Percentiles rank a stretch among this genome's conserved stretches.
Evolutionary conservation across 2,329 filamentous ascomycete genomes (phyloP).

Genomic region (Zymoseptoria tritici): DNA sequence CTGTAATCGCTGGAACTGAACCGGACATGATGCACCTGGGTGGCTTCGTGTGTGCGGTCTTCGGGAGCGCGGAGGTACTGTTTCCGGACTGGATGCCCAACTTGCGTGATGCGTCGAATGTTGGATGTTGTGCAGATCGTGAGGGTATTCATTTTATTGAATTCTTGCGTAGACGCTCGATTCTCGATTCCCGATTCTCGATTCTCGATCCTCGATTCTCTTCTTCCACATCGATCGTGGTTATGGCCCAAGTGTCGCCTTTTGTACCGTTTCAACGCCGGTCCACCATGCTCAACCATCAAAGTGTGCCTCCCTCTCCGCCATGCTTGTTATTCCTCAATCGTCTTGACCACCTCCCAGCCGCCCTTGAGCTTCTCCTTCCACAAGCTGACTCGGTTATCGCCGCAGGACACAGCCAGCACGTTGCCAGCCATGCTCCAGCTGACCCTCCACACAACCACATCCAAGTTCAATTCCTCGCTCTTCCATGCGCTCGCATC

Average conservation of each 20-base stretch:
- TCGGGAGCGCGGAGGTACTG: too few relatives aligned
- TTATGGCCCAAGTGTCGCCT: background rate
- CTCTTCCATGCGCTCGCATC: slow-evolving; percentile 66
- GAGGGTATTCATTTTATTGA: background rate
- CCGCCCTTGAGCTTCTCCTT: slow-evolving; percentile 96
- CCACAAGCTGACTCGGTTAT: slow-evolving; percentile 97
- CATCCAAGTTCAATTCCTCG: slow-evolving; percentile 81
- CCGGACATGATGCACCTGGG: too few relatives aligned
- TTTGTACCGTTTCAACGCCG: background rate
- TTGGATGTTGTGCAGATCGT: background rate
- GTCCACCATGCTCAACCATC: background rate
- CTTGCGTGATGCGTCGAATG: background rate
- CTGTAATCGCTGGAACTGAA: too few relatives aligned
- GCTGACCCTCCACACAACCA: slow-evolving; percentile 89
- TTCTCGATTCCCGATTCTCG: background rate
- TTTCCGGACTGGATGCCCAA: background rate
- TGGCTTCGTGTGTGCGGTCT: too few relatives aligned
- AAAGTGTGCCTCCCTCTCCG: background rate
- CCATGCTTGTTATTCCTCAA: slow-evolving; percentile 49
- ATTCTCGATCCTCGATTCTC: background rate
- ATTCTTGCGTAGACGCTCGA: background rate
- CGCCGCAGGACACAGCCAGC: slow-evolving; percentile 81
- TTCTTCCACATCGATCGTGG: background rate
- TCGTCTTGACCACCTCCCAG: slow-evolving; percentile 95
- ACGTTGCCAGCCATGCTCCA: slow-evolving; percentile 98